Conservation (phyloP, 495 filamentous ascomycete species). For the Aspergillus ellipticus region DNA sequence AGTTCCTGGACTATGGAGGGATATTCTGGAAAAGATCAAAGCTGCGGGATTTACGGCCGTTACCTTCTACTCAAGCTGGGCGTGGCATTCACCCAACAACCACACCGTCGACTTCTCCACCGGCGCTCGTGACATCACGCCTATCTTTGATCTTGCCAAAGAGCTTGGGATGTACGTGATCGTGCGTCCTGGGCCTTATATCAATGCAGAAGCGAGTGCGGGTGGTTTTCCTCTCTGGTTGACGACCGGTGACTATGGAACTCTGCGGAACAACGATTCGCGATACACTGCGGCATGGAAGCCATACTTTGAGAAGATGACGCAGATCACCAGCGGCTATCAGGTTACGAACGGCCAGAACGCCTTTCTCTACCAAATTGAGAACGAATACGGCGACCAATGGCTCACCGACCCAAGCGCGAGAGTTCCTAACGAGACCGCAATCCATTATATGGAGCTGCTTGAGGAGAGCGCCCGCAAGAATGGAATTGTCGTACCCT, state of each 20-base stretch:
- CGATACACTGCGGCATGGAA: constrained; percentile 51
- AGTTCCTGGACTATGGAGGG: constrained; percentile 56
- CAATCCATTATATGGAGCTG: constrained; percentile 54
- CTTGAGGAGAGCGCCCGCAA: constrained; percentile 45
- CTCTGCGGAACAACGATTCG: constrained; percentile 53
- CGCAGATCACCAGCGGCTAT: constrained; percentile 46
- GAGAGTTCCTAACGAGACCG: constrained; percentile 44
- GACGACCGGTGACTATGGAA: constrained; percentile 58
- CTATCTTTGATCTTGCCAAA: constrained; percentile 53
- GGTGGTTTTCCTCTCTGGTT: constrained; percentile 61
- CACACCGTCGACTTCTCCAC: constrained; percentile 53
- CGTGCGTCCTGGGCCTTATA: constrained; percentile 38
- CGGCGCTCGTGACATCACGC: constrained; percentile 50
- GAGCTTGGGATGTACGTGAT: constrained; percentile 41
- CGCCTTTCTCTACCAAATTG: constrained; percentile 54
- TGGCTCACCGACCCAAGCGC: constrained; percentile 39
- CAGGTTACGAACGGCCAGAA: constrained; percentile 56
- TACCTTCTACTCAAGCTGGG: constrained; percentile 56
- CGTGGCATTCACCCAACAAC: constrained; percentile 51
- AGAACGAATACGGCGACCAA: constrained; percentile 61
- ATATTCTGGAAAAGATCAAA: constrained; percentile 61
- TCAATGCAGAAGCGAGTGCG: constrained; percentile 51
- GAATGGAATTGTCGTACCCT: constrained; percentile 52
- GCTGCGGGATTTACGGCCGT: constrained; percentile 55
- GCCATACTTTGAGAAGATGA: constrained; percentile 47